Conservation (phyloP, 2,329 filamentous ascomycete species). For the Fusarium torulosum region DNA sequence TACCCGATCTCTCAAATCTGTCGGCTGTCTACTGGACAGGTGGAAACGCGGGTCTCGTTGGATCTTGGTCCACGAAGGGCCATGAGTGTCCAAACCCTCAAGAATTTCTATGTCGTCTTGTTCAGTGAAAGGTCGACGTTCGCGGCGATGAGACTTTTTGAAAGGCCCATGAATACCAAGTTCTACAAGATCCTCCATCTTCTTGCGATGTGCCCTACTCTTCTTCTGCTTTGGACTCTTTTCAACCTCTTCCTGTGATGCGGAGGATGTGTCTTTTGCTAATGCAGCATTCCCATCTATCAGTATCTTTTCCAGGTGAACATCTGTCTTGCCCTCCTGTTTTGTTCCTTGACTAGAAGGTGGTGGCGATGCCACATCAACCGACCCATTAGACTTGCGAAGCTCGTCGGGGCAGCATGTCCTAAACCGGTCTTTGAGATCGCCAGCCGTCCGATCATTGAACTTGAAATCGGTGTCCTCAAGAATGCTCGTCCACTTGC, state of each 20-base stretch:
- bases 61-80: constrained; percentile 75
- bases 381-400: constrained; percentile 56
- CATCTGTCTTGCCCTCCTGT: constrained; percentile 60
- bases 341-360: constrained; percentile 47
- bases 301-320: constrained; percentile 69
- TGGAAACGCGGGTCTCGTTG: constrained; percentile 70
- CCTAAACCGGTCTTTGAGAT: constrained; percentile 75
- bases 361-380: constrained; percentile 43
- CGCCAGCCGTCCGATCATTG: constrained; percentile 70
- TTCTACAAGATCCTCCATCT: constrained; percentile 66
- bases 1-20: constrained; percentile 72
- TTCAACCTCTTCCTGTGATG: constrained; percentile 50
- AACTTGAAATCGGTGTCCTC: constrained; percentile 72
- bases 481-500: constrained; percentile 74
- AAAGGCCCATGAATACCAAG: constrained; percentile 73
- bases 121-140: constrained; percentile 71
- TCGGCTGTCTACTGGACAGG: constrained; percentile 70
- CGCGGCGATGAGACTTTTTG: constrained; percentile 70
- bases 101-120: constrained; percentile 73
- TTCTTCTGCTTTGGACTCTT: constrained; percentile 59
- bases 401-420: constrained; percentile 75
- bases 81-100: constrained; percentile 69
- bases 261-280: constrained; percentile 46
- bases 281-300: constrained; percentile 58
- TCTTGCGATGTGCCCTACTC: constrained; percentile 67